These are phyloP conservation scores for Yarrowia osloensis DNA, from an alignment of 805 yeast genomes.

Conservation along the genomic window DNA sequence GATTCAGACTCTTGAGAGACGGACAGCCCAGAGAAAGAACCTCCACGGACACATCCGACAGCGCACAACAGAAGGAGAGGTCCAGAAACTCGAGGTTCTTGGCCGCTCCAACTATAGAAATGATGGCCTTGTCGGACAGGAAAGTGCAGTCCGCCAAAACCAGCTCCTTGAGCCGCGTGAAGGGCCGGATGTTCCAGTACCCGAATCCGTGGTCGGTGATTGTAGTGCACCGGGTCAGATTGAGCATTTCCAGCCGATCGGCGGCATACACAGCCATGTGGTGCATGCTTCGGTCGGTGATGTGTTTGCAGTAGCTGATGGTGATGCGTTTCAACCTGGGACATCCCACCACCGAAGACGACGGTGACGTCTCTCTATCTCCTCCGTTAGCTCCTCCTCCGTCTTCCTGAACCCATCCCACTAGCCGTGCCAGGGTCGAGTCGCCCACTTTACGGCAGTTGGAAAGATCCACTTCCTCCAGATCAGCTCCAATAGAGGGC, in stretches of 20 bases:
- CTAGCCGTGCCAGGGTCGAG: conserved; percentile 66
- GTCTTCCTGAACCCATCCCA: conserved; percentile 53
- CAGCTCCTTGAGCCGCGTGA: conserved; percentile 55
- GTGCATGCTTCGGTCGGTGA: conserved; percentile 68
- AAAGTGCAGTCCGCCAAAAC: conserved; percentile 73
- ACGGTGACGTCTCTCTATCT: conserved; percentile 29
- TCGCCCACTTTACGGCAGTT: conserved; percentile 76
- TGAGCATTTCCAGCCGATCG: conserved; percentile 55
- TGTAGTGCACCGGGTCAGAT: conserved; percentile 73
- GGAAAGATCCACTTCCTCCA: conserved; percentile 64
- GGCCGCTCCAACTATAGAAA: conserved; percentile 62
- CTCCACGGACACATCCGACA: conserved; percentile 69
- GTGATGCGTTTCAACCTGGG: conserved; percentile 55
- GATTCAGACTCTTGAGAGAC: conserved; percentile 52
- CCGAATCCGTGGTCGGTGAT: conserved; percentile 74
- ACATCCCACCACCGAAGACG: conserved; percentile 53
- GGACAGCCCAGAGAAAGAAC: conserved; percentile 69
- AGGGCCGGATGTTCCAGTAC: conserved; percentile 58
- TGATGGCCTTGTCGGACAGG: conserved; percentile 64
- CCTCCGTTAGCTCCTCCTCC: neutral
- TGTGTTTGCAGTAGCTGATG: conserved; percentile 73
- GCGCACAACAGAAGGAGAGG: conserved; percentile 72
- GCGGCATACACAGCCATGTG: conserved; percentile 63
- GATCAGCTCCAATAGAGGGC: conserved; percentile 59
- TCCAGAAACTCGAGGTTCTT: conserved; percentile 58